Conservation (phyloP, 1,139 yeast species). For the Lodderomyces parapsilosis region DNA sequence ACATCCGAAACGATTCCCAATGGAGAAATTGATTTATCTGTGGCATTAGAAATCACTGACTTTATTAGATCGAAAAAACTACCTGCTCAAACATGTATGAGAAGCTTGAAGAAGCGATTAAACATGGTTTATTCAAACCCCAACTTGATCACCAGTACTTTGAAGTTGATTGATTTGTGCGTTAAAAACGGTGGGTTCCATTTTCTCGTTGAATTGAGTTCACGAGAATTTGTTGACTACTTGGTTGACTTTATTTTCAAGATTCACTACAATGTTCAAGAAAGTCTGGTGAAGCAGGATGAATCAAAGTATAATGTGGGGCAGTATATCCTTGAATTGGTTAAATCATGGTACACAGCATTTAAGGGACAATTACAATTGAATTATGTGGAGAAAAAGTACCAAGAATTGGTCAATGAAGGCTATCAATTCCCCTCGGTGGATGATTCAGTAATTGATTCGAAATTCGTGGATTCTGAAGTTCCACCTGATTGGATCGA, state of each 20-base stretch:
- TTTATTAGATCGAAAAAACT: slow-evolving; percentile 79
- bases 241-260: slow-evolving; percentile 46
- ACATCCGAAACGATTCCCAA: slow-evolving; percentile 89
- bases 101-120: slow-evolving; percentile 73
- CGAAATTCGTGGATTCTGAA: slow-evolving; percentile 68
- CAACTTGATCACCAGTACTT: slow-evolving; percentile 69
- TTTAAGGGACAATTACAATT: slow-evolving; percentile 71
- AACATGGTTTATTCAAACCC: slow-evolving; percentile 64
- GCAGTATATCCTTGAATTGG: slow-evolving; percentile 54
- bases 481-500: slow-evolving; percentile 99
- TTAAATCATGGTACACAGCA: slow-evolving; percentile 77
- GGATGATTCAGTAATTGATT: slow-evolving; percentile 31
- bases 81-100: slow-evolving; percentile 83
- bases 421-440: slow-evolving; percentile 72
- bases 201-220: slow-evolving; percentile 74
- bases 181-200: slow-evolving; percentile 92
- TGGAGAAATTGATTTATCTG: slow-evolving; percentile 82
- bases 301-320: slow-evolving; percentile 59
- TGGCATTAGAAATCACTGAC: slow-evolving; percentile 87
- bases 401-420: slow-evolving; percentile 56
- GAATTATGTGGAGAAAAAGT: slow-evolving; percentile 61
- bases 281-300: slow-evolving; percentile 28
- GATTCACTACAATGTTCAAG: slow-evolving; percentile 36
- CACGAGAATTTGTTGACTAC: slow-evolving; percentile 85
- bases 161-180: slow-evolving; percentile 80